These are phyloP conservation scores for Candida chilensis DNA, from an alignment of 805 yeast genomes.

Conservation along the genomic window DNA sequence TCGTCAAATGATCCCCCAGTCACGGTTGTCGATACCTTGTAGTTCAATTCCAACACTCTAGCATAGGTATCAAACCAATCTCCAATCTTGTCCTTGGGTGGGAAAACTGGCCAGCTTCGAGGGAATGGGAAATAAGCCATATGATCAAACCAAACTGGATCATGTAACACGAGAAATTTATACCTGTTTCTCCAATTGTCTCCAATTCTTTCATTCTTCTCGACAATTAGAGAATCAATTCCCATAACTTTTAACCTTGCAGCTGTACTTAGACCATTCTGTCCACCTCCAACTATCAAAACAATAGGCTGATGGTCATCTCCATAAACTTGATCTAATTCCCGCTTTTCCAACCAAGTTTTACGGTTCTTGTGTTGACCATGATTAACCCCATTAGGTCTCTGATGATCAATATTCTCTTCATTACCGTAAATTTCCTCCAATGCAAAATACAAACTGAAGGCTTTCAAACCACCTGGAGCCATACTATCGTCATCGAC, in stretches of 20 bases:
- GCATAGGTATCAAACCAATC: conserved; percentile 33
- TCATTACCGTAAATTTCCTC: conserved; percentile 20
- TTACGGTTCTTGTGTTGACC: conserved; percentile 25
- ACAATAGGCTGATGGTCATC: conserved; percentile 28
- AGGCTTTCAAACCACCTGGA: conserved; percentile 17
- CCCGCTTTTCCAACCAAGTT: conserved; percentile 26
- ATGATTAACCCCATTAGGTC: conserved; percentile 26
- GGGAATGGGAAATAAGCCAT: conserved; percentile 30
- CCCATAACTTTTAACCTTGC: conserved; percentile 33
- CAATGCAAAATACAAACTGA: conserved; percentile 20
- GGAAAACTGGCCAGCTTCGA: conserved; percentile 28
- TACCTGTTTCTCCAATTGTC: conserved; percentile 39
- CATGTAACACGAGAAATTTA: conserved; percentile 33
- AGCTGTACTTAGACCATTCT: conserved; percentile 31
- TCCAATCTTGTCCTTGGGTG: conserved; percentile 36
- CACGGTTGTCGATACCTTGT: conserved; percentile 14
- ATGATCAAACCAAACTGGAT: conserved; percentile 33
- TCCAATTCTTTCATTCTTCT: conserved; percentile 24
- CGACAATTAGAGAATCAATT: conserved; percentile 26
- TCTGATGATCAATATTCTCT: conserved; percentile 15
- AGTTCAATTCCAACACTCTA: conserved; percentile 26
- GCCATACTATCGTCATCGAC: conserved; percentile 12
- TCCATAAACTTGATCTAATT: conserved; percentile 14
- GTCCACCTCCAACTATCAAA: conserved; percentile 38
- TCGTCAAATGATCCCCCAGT: conserved; percentile 19